phyloP scores from a whole-genome alignment of 768 basidiomycete genomes.

The Mycena filopes region DNA sequence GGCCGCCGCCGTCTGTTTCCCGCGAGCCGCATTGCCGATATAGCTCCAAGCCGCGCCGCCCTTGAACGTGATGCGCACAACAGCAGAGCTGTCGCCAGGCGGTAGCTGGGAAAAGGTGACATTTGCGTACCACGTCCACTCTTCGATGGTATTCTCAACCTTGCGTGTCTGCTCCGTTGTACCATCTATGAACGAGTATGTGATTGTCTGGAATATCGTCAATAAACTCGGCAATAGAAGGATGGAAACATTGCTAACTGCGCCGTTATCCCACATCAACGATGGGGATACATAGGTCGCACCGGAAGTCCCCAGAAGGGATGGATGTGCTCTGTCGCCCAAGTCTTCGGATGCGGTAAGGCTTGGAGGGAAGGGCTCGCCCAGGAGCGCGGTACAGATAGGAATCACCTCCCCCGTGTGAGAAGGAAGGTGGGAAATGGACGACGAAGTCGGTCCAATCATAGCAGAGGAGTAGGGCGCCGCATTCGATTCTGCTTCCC shows the following conservation, averaged over 20 bases:
- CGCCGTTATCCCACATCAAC: neutral
- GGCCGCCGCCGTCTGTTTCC: neutral
- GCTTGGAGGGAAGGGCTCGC: no score
- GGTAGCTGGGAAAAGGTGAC: slow-evolving; percentile 3
- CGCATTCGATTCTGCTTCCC: no score
- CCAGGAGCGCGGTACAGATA: no score
- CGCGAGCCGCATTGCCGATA: slow-evolving; percentile 9
- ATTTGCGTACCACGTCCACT: slow-evolving; percentile 25
- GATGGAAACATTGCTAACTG: neutral
- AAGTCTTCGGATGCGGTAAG: no score
- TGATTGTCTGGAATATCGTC: slow-evolving; percentile 1
- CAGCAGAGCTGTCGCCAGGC: neutral
- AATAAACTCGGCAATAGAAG: neutral
- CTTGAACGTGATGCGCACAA: slow-evolving; percentile 15
- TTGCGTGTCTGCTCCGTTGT: slow-evolving; percentile 6
- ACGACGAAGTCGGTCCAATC: no score
- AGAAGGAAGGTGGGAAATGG: no score
- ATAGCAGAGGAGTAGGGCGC: no score
- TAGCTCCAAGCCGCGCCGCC: slow-evolving; percentile 16
- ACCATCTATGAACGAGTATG: slow-evolving; percentile 16
- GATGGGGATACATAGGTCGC: neutral
- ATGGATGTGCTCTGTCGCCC: no score
- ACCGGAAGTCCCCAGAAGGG: no score
- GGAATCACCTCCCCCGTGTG: no score
- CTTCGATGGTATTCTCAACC: slow-evolving; percentile 4